These are phyloP conservation scores for Cynara cardunculus DNA, from an alignment of 129 eudicot genomes.

Conservation along the genomic window DNA sequence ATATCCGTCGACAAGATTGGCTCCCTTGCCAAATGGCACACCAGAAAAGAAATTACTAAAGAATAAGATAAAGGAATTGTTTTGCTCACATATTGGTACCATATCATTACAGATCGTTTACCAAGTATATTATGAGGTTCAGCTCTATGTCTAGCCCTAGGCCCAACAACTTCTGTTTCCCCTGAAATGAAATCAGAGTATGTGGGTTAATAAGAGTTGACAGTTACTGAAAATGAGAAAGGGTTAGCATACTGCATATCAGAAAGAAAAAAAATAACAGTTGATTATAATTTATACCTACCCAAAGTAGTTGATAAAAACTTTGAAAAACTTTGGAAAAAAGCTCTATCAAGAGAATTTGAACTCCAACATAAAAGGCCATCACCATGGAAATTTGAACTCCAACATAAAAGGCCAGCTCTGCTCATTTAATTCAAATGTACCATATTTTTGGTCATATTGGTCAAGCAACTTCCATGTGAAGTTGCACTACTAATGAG, in stretches of 20 bases:
- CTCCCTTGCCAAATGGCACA: conserved; percentile 77
- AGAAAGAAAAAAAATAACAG: not conserved
- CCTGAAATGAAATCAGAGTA: conserved; percentile 35
- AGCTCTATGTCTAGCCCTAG: conserved; percentile 13
- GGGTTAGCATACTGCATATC: not conserved
- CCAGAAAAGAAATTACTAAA: conserved; percentile 61
- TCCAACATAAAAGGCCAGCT: too few relatives aligned
- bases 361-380: too few relatives aligned
- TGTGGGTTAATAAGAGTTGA: not conserved
- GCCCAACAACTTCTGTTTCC: conserved; percentile 23
- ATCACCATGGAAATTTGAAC: too few relatives aligned
- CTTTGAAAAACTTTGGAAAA: not conserved
- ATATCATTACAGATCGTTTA: conserved; percentile 54
- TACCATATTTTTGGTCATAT: too few relatives aligned
- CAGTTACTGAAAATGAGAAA: not conserved
- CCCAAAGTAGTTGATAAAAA: not conserved
- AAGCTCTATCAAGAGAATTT: too few relatives aligned
- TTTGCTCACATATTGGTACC: conserved; percentile 57
- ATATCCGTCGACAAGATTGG: conserved; percentile 68
- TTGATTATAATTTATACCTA: not conserved
- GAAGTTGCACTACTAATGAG: too few relatives aligned
- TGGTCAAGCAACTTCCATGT: too few relatives aligned
- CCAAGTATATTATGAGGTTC: conserved; percentile 70
- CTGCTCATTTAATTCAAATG: too few relatives aligned
- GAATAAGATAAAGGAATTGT: conserved; percentile 54